Conservation (phyloP, 208 protist species). For the Trypanosoma caninum region DNA sequence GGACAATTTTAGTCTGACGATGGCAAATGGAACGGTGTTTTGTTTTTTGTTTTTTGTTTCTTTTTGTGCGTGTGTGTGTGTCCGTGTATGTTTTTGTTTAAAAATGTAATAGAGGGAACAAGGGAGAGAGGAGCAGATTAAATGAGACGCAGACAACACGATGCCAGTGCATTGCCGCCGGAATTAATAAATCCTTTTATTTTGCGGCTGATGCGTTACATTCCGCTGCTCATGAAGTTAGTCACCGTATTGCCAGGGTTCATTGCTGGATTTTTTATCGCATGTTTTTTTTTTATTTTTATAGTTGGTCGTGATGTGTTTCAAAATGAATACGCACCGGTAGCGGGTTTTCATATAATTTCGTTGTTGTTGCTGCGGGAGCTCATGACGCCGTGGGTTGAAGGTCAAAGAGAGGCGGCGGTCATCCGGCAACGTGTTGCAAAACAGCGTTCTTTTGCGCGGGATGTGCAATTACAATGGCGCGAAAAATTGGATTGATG, state of each 20-base stretch:
- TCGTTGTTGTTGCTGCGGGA: conserved; percentile 50
- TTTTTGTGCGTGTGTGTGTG: background rate
- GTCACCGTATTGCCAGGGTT: conserved; percentile 35
- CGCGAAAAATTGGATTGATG: conserved; percentile 50
- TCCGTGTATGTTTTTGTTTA: background rate
- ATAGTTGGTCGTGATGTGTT: conserved; percentile 39
- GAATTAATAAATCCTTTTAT: conserved; percentile 3
- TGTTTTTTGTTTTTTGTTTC: background rate
- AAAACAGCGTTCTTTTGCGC: conserved; percentile 37
- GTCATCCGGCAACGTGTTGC: conserved; percentile 19
- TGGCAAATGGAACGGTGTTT: too few species aligned
- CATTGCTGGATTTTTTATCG: conserved; percentile 51
- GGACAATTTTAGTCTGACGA: too few species aligned
- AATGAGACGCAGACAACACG: too few species aligned
- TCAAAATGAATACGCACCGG: conserved; percentile 36
- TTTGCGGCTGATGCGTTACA: conserved; percentile 40
- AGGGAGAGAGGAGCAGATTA: background rate
- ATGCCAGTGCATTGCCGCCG: background rate
- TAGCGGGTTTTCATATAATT: conserved; percentile 69
- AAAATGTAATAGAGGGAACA: background rate
- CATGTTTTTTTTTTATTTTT: conserved; percentile 37
- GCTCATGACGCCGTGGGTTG: conserved; percentile 37
- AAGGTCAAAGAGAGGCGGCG: conserved; percentile 18
- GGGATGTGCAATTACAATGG: conserved; percentile 70
- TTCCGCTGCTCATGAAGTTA: conserved; percentile 47